Evolutionary conservation across 805 yeast genomes (phyloP), one percentile per base, ranked within the genome.

Genomic region (Kluyveromyces nonfermentans): DNA sequence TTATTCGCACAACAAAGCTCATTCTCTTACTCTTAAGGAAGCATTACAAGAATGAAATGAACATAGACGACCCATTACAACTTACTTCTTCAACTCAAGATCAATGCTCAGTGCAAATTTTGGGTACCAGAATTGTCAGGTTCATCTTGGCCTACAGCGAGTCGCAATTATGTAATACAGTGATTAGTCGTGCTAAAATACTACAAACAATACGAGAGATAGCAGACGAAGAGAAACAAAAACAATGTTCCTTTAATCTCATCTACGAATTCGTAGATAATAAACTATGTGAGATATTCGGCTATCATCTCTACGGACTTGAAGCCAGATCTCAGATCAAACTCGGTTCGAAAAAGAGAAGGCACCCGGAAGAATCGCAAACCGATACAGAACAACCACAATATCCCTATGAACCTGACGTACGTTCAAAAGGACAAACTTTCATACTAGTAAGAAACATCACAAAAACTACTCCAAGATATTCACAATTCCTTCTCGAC

Each of bases 221-320:
- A 4, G 22, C 48, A 5, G 43, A 45, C 5, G 49, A 50, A 33
- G 60, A 59, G 41, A 55, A 55, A 35, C 31, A 42, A 7, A 44
- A 42, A 14, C 37, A 39, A 4, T 39, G 51, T 3, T 35, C 45
- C 9, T 56, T 61, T 40, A 43, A 38, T 2, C 10, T 5, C 3
- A 25, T 57, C n/a, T 51, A 46, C 15, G 39, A 19, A 10, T 46
- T 47, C 14, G 42, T 55, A 15, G 56, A 59, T 38, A 15, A 20
- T 5, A 50, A 58, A 6, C 37, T 61, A n/a, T 36, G n/a, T 6
- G 56, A 53, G 43, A 50, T 57, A 10, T 59, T 50, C 44, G 64
- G 65, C 7, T 59, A 53, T 41, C 46, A 50, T 18, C 31, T 61
- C 18, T 41, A 39, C 21, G 57, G 62, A 1, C 41, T 55, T 34